Conservation (phyloP, 495 filamentous ascomycete species). For the Ramalina peruviana region DNA sequence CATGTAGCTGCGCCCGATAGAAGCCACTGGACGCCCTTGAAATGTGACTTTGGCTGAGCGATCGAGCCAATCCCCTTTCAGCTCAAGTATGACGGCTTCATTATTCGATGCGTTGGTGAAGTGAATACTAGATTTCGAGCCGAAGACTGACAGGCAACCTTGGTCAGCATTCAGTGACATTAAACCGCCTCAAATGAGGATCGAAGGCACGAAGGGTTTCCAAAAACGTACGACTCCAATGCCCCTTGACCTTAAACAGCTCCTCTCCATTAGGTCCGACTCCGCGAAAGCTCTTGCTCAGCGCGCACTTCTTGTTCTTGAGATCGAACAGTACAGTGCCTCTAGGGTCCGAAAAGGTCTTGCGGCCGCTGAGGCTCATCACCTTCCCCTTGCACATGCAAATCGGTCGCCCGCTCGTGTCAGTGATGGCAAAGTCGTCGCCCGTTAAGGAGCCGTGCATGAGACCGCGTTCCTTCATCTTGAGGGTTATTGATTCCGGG, state of each 20-base stretch:
- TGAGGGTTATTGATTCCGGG: slow-evolving; percentile 8
- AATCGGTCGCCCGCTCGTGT: slow-evolving; percentile 1
- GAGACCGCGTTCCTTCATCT: slow-evolving; percentile 13
- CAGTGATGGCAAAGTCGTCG: slow-evolving; percentile 12
- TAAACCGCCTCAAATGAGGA: neutral
- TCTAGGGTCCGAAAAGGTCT: slow-evolving; percentile 6
- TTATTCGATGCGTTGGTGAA: slow-evolving; percentile 29
- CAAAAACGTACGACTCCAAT: slow-evolving; percentile 4
- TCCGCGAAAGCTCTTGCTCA: slow-evolving; percentile 6
- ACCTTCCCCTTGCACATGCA: slow-evolving; percentile 13
- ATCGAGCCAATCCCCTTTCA: slow-evolving; percentile 38
- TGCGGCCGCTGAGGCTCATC: slow-evolving; percentile 4
- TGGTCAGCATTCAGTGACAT: neutral
- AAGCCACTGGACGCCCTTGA: slow-evolving; percentile 32
- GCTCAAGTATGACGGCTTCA: slow-evolving; percentile 22
- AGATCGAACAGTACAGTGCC: slow-evolving; percentile 8
- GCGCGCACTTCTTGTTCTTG: slow-evolving; percentile 9
- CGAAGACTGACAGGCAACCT: slow-evolving; percentile 21
- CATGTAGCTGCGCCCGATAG: slow-evolving; percentile 39
- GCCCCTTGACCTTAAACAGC: slow-evolving; percentile 9
- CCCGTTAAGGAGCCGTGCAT: slow-evolving; percentile 2
- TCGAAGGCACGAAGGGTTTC: neutral
- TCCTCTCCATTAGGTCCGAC: slow-evolving; percentile 6
- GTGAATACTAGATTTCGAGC: slow-evolving; percentile 32
- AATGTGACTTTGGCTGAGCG: slow-evolving; percentile 34